Base-by-base conservation (phyloP, 176 grass and related monocot genomes). In the Dactylis glomerata region DNA sequence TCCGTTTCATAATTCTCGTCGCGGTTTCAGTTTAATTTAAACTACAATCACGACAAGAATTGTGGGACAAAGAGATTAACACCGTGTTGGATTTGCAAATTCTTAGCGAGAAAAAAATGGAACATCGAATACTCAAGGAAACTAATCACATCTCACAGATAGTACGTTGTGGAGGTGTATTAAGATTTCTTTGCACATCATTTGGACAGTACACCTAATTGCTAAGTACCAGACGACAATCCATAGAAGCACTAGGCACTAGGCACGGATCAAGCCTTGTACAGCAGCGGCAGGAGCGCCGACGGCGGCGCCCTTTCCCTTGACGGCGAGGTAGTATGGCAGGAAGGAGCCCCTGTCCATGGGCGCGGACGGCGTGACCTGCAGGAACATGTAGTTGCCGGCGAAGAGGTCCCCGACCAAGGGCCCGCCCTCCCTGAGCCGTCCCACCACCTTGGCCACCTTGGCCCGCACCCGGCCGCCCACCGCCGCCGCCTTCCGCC, bases 361-460 rank as follows among this genome's bases (percentile, higher is more conserved):
- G 24, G 85, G 85, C 20, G 28, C 27, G 27, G 96, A 91, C 65
- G 96, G 96, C 17, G 62, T 78, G 72, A 99, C 96, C 87, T 99
- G 96, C 78, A 96, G 37, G 93, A 99, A 96, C 96, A 96, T 87
- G 75, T 99, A 96, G 89, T 96, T 99, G 28, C 96, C 93, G 27
- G 96, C 88, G 77, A 99, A 96, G 31, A 98, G 88, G 45, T 95
- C 93, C 0, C 76, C 93, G 8, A 95, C 15, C 75, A 90, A 93
- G 0, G 91, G 91, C 24, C 90, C 86, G 19, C 91, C 96, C 68
- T 98, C 96, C 87, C 38, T 77, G 50, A 98, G 87, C 85, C 91
- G 79, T 5, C 42, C 68, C 73, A 90, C 85, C 74, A 92, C 96
- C 85, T 76, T 95, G 10, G 87, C 36, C 73, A 94, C 82, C 4